These are phyloP conservation scores for Globisporangium cystogenes DNA, from an alignment of 352 stramenopile species.

Conservation along the genomic window DNA sequence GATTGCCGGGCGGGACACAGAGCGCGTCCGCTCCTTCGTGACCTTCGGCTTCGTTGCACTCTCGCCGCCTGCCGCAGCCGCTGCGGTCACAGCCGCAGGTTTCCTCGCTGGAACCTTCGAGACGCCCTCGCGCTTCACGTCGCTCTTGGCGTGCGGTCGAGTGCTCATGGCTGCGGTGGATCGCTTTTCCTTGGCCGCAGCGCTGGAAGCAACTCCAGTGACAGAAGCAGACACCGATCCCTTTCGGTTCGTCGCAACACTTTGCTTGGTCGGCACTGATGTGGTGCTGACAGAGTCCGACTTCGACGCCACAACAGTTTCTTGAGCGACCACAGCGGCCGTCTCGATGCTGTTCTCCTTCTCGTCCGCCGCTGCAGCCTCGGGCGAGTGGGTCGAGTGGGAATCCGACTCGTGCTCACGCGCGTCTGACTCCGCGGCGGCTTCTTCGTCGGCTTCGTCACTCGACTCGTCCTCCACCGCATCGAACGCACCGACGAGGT, in stretches of 20 bases:
- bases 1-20: neutral
- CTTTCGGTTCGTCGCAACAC: neutral
- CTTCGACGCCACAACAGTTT: neutral
- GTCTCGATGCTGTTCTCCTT: neutral
- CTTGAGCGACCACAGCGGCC: neutral
- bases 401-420: neutral
- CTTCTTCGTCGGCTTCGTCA: slow-evolving; percentile 1
- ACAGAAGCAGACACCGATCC: neutral
- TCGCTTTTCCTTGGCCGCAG: neutral
- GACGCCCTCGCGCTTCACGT: neutral
- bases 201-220: neutral
- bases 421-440: neutral
- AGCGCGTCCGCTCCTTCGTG: neutral
- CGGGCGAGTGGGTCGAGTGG: neutral
- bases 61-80: too few relatives aligned
- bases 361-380: neutral
- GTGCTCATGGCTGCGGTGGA: neutral
- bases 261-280: neutral
- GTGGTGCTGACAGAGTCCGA: neutral
- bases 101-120: slow-evolving; percentile 1
- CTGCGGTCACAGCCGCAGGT: neutral
- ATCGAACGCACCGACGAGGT: slow-evolving; percentile 3
- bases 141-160: neutral
- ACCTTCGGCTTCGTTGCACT: neutral
- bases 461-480: slow-evolving; percentile 3